A percentile compares a stretch with the other conserved stretches of the same genome.
Evolutionary conservation across 2,329 filamentous ascomycete species (phyloP).

Genomic region (Basipetospora chlamydospora): DNA sequence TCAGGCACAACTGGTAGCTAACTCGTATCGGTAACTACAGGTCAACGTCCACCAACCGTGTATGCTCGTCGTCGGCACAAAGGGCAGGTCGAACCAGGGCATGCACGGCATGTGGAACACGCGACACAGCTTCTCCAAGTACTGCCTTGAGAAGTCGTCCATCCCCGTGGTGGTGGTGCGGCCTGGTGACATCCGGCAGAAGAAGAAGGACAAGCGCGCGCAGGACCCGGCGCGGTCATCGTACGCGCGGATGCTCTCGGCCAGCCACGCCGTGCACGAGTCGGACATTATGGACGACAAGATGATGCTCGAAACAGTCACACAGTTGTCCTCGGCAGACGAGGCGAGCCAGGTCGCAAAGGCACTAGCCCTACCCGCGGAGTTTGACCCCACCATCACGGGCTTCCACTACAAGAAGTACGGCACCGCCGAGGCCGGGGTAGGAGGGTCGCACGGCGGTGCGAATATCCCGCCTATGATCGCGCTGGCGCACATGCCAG

Average conservation of each 20-base stretch:
- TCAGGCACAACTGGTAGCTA: too few species aligned
- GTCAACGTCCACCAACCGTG: conserved; percentile 86
- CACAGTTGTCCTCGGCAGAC: conserved; percentile 40
- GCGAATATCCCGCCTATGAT: too few species aligned
- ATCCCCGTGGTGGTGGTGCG: conserved; percentile 88
- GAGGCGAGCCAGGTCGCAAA: conserved; percentile 51
- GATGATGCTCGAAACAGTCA: conserved; percentile 36
- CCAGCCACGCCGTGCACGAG: conserved; percentile 41
- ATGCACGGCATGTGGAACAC: conserved; percentile 71
- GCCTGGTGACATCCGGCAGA: conserved; percentile 72
- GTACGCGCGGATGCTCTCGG: conserved; percentile 64
- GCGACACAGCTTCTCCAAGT: conserved; percentile 77
- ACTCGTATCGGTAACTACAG: too few species aligned
- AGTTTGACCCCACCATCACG: conserved; percentile 50
- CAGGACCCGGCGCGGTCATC: conserved; percentile 62
- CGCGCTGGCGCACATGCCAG: too few species aligned
- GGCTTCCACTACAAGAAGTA: conserved; percentile 25
- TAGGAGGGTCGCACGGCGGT: too few species aligned
- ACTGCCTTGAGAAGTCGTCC: conserved; percentile 84
- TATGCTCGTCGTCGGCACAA: conserved; percentile 80
- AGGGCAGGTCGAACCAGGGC: conserved; percentile 69
- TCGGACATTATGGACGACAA: conserved; percentile 39
- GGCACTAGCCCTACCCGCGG: conserved; percentile 45
- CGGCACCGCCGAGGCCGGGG: too few species aligned
- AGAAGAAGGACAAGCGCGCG: conserved; percentile 76